Conservation (phyloP, 2,329 filamentous ascomycete species). For the Exophiala sp. region DNA sequence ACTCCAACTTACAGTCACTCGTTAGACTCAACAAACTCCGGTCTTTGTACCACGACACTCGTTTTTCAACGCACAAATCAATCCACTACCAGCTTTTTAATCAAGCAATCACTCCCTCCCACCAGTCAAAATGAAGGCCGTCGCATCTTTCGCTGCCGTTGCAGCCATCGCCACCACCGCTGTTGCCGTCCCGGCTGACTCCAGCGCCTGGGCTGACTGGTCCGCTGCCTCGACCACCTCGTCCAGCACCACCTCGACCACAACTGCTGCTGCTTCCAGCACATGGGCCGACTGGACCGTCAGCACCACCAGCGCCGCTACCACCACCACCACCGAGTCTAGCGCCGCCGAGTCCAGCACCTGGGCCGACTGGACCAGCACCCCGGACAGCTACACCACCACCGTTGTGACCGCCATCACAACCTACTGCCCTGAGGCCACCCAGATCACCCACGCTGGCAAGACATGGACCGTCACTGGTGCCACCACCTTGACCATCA, state of each 20-base stretch:
- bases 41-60: conserved; percentile 27
- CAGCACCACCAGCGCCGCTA: conserved; percentile 11
- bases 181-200: conserved; percentile 13
- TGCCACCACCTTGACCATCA: conserved; percentile 30
- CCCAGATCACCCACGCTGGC: conserved; percentile 25
- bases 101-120: conserved; percentile 19
- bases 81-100: conserved; percentile 20
- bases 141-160: conserved; percentile 20
- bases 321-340: conserved; percentile 7
- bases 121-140: conserved; percentile 27
- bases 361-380: conserved; percentile 24
- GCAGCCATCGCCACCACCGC: conserved; percentile 17
- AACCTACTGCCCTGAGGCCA: conserved; percentile 27
- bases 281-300: conserved; percentile 17
- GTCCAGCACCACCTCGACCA: conserved; percentile 12
- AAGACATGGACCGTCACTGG: conserved; percentile 28
- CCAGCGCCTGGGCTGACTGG: conserved; percentile 15
- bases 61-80: conserved; percentile 14
- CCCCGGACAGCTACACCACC: conserved; percentile 24
- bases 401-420: conserved; percentile 28
- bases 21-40: conserved; percentile 19
- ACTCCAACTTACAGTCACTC: conserved; percentile 26
- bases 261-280: conserved; percentile 8
- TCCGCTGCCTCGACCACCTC: conserved; percentile 16
- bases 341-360: no score